Percentiles rank a stretch among this genome's conserved stretches.
These are phyloP conservation scores for Lactarius indigo DNA, from an alignment of 768 basidiomycete species.

Conservation along the genomic window DNA sequence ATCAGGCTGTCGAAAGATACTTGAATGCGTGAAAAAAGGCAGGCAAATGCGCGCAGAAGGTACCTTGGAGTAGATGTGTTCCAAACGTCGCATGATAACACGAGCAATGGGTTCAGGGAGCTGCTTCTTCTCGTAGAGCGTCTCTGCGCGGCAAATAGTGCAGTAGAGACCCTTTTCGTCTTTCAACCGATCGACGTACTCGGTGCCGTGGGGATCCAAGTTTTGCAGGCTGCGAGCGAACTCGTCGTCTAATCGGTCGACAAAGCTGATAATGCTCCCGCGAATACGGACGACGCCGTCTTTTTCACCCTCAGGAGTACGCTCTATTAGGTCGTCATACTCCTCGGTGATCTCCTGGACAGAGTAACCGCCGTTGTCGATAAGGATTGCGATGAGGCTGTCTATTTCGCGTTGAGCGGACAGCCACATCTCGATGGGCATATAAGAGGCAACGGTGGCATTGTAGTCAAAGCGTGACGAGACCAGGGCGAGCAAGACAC, in stretches of 20 bases:
- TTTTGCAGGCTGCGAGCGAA: conserved; percentile 97
- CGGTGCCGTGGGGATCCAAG: conserved; percentile 98
- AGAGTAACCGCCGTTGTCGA: conserved; percentile 67
- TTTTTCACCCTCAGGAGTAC: conserved; percentile 67
- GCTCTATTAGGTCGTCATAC: conserved; percentile 87
- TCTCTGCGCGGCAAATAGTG: conserved; percentile 89
- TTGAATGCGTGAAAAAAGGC: conserved; percentile 19
- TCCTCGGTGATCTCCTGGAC: conserved; percentile 86
- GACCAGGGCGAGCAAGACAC: conserved; percentile 89
- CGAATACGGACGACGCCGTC: conserved; percentile 80
- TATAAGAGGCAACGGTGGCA: conserved; percentile 76
- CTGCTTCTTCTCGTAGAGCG: conserved; percentile 80
- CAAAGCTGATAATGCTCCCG: conserved; percentile 93
- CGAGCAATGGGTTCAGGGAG: conserved; percentile 79
- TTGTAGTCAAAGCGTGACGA: conserved; percentile 98
- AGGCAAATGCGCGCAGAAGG: neutral
- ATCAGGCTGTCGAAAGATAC: conserved; percentile 62
- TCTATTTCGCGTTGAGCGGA: conserved; percentile 86
- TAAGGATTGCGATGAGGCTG: conserved; percentile 76
- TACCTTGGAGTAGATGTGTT: conserved; percentile 98
- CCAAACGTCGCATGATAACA: conserved; percentile 90
- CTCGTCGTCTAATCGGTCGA: conserved; percentile 96
- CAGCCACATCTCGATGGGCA: conserved; percentile 91
- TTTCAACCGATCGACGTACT: conserved; percentile 94
- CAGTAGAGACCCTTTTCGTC: conserved; percentile 94